These are phyloP conservation scores for Oryza glumipatula DNA, from an alignment of 176 grass and related monocot genomes.

Conservation along the genomic window DNA sequence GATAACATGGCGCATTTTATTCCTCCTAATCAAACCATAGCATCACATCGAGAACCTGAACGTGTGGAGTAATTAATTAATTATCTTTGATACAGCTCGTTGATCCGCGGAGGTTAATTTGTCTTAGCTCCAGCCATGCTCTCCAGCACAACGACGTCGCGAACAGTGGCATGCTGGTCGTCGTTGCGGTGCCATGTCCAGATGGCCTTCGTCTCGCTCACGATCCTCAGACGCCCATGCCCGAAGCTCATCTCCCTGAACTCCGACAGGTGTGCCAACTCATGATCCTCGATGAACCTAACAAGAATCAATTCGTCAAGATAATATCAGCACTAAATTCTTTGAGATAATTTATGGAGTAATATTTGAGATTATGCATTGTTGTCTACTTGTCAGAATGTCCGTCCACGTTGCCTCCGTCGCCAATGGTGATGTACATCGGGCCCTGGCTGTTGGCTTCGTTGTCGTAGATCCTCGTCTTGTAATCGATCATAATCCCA, in stretches of 20 bases:
- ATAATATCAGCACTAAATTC: no score
- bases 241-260: conserved; percentile 88
- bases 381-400: conserved; percentile 50
- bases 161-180: conserved; percentile 49
- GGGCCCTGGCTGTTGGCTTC: conserved; percentile 47
- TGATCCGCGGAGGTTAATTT: no score
- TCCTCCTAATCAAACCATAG: no score
- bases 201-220: conserved; percentile 55
- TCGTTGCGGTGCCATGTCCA: conserved; percentile 91
- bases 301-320: no score
- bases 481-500: no score
- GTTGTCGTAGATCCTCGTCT: conserved; percentile 52
- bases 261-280: conserved; percentile 13
- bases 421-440: conserved; percentile 76
- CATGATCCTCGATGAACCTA: conserved; percentile 12
- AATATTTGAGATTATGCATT: no score
- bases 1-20: no score
- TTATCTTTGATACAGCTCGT: no score
- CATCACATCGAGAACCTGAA: no score
- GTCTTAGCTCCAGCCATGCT: conserved; percentile 20
- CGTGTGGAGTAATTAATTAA: no score
- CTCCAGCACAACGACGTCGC: conserved; percentile 69
- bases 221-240: conserved; percentile 57
- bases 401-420: conserved; percentile 68
- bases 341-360: no score